These are phyloP conservation scores for Phellopilus nigrolimitatus DNA, from an alignment of 1,284 basidiomycete species.

Conservation along the genomic window DNA sequence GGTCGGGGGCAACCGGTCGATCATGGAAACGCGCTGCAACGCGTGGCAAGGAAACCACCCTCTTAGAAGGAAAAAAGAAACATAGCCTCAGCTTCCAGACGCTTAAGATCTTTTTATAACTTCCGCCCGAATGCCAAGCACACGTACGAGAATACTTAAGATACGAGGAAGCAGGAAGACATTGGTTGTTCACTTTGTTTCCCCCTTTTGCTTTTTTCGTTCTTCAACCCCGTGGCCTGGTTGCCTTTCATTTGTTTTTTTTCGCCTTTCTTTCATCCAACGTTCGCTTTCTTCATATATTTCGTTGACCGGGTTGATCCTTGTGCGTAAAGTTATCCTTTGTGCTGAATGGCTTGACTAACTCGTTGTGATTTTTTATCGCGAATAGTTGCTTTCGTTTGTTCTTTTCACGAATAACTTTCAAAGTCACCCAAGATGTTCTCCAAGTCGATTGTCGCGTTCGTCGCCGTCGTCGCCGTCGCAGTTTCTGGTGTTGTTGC, in stretches of 20 bases:
- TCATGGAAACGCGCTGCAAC: no score
- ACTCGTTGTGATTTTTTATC: no score
- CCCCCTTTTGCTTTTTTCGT: constrained; percentile 10
- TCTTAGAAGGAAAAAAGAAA: no score
- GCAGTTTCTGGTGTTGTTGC: constrained; percentile 15
- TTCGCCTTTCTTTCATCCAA: not conserved
- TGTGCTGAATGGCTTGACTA: not conserved
- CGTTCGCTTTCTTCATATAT: constrained; percentile 7
- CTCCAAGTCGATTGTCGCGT: constrained; percentile 21
- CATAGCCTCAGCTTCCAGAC: no score
- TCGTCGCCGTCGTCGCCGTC: constrained; percentile 19
- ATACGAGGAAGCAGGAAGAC: not conserved
- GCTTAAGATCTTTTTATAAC: no score
- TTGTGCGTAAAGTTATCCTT: not conserved
- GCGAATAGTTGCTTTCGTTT: not conserved
- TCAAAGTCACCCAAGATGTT: constrained; percentile 20
- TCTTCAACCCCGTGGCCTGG: constrained; percentile 20
- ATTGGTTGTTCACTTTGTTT: constrained; percentile 7
- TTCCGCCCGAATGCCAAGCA: no score
- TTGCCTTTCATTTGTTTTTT: constrained; percentile 17
- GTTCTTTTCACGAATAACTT: not conserved
- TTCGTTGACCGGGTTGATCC: constrained; percentile 18
- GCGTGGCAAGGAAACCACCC: no score
- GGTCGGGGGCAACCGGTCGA: no score
- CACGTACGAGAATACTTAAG: not conserved